Percentiles rank a stretch among this genome's conserved stretches.
Evolutionary conservation across 1,139 yeast species (phyloP).

Genomic region (Yamadazyma taylorii): DNA sequence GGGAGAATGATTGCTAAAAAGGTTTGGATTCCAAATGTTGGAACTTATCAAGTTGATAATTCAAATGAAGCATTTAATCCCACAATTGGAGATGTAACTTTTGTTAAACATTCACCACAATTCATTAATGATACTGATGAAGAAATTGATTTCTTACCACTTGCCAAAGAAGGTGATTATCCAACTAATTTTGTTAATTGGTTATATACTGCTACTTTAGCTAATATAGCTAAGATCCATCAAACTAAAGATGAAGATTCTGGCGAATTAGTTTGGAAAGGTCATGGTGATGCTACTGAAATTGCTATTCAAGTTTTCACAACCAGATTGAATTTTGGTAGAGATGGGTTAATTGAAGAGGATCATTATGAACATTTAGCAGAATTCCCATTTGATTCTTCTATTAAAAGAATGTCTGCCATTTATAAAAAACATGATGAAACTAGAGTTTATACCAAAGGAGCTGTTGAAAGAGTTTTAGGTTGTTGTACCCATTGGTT

Average conservation of each 20-base stretch:
- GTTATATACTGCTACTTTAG: slow-evolving; percentile 64
- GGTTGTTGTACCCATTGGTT: slow-evolving; percentile 59
- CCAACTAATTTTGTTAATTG: slow-evolving; percentile 41
- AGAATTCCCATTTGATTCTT: slow-evolving; percentile 79
- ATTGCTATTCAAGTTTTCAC: slow-evolving; percentile 78
- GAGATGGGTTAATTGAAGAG: slow-evolving; percentile 43
- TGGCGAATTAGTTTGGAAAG: slow-evolving; percentile 58
- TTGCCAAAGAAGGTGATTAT: slow-evolving; percentile 21
- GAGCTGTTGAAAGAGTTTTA: slow-evolving; percentile 76
- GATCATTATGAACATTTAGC: slow-evolving; percentile 42
- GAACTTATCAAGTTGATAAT: slow-evolving; percentile 60
- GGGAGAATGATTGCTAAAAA: slow-evolving; percentile 76
- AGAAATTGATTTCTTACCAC: slow-evolving; percentile 31
- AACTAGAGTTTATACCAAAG: slow-evolving; percentile 59
- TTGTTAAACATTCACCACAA: slow-evolving; percentile 43
- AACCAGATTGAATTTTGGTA: slow-evolving; percentile 50
- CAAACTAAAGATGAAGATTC: slow-evolving; percentile 33
- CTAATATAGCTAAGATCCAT: slow-evolving; percentile 67
- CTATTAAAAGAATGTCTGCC: slow-evolving; percentile 73
- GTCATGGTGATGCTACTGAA: slow-evolving; percentile 85
- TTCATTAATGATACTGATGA: slow-evolving; percentile 37
- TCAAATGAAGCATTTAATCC: slow-evolving; percentile 77
- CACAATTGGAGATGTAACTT: slow-evolving; percentile 56
- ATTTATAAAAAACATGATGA: slow-evolving; percentile 42
- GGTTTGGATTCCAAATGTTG: slow-evolving; percentile 77